These are phyloP conservation scores for Usnea hakonensis DNA, from an alignment of 495 filamentous ascomycete species.

Conservation along the genomic window DNA sequence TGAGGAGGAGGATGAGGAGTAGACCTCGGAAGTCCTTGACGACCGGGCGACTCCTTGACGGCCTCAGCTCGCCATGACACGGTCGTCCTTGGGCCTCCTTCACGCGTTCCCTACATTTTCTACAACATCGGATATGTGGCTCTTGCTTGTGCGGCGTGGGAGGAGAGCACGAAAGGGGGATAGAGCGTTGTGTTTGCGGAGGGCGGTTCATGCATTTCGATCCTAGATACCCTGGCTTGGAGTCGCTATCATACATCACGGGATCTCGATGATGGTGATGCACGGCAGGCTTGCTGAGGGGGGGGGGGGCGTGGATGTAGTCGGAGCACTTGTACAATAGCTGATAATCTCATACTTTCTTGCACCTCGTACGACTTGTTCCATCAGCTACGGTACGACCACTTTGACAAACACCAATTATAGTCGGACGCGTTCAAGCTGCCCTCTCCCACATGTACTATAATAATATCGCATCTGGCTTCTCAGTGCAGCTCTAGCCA, in stretches of 20 bases:
- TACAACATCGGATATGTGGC: slow-evolving; percentile 4
- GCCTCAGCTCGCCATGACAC: not conserved
- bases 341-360: slow-evolving; percentile 1
- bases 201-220: not conserved
- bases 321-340: slow-evolving; percentile 11
- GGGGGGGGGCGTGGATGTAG: slow-evolving; percentile 10
- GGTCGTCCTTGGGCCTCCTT: not conserved
- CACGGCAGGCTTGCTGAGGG: slow-evolving; percentile 11
- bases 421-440: too few relatives aligned
- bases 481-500: too few relatives aligned
- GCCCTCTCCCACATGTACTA: too few relatives aligned
- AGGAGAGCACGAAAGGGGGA: not conserved
- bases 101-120: not conserved
- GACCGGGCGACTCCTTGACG: slow-evolving; percentile 6
- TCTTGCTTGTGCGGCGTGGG: slow-evolving; percentile 5
- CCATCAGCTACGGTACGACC: not conserved
- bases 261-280: slow-evolving; percentile 14
- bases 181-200: not conserved
- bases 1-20: slow-evolving; percentile 50
- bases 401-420: too few relatives aligned
- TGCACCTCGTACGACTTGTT: not conserved
- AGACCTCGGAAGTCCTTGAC: slow-evolving; percentile 19
- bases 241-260: slow-evolving; percentile 18
- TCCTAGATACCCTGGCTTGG: slow-evolving; percentile 11
- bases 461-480: too few relatives aligned